Base-by-base conservation (phyloP, 257 asterid genomes). In the Phtheirospermum japonicum region DNA sequence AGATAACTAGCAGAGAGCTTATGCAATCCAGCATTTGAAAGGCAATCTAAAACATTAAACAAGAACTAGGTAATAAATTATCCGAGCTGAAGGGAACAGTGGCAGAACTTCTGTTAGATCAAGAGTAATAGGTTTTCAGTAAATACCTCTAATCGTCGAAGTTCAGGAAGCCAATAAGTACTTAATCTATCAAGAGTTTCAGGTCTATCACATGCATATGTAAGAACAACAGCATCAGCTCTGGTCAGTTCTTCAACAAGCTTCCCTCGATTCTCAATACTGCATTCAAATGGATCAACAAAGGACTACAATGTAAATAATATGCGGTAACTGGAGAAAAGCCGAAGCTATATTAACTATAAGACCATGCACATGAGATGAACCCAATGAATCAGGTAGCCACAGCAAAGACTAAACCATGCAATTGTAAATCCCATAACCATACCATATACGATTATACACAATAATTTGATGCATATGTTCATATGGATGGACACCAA, bases 111-210 rank as follows among this genome's bases (percentile, higher is more conserved):
- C 60, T 75, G 54, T 42, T 13, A 31, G 32, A 43, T 57, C 50
- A 61, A 66, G 9, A 45, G 37, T 28, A 12, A 7, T 62, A 37
- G 65, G 59, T 49, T 64, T 60, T 39, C 39, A 43, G 70, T 50
- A 63, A 73, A 68, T 67, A 91, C 98, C 96, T 93, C 97, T 52
- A 90, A 66, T 46, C 87, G 77, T 37, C 94, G 82, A 72, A 93
- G 96, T 73, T 93, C 97, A 48, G 97, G 97, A 64, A 93, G 95
- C 99, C 99, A 93, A 67, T 82, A 86, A n/a, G 94, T 79, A 76
- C 99, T 89, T 76, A 93, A 79, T 59, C 94, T 80, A 39, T 93
- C 94, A 42, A 93, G 87, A 20, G 99, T 93, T 26, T 82, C 89
- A 32, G 94, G 95, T 74, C 80, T 90, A 77, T 89, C 87, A 52